phyloP scores from a whole-genome alignment of 371 early-diverging fungal genomes.

The Batkoa obscura region DNA sequence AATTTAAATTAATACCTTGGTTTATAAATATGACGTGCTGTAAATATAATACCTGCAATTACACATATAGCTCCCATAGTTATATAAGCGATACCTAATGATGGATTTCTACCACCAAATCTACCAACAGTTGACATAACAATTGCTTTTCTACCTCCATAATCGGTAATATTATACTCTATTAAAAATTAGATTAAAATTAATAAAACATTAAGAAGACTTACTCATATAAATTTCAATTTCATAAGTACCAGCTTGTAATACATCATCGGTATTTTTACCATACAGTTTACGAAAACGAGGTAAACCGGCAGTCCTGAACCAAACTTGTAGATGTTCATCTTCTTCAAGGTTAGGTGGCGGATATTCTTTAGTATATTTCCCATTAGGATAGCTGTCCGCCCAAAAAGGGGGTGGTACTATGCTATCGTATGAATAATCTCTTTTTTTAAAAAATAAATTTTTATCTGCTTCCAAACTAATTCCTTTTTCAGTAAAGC shows the following conservation, averaged over 20 bases:
- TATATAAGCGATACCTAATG: slow-evolving; percentile 84
- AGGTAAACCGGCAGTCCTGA: slow-evolving; percentile 89
- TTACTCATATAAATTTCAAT: slow-evolving; percentile 22
- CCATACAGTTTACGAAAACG: slow-evolving; percentile 94
- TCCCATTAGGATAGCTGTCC: slow-evolving; percentile 30
- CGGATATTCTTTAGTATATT: slow-evolving; percentile 26
- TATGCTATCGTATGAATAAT: slow-evolving; percentile 24
- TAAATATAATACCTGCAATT: slow-evolving; percentile 63
- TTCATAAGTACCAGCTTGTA: slow-evolving; percentile 40
- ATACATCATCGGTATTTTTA: slow-evolving; percentile 27
- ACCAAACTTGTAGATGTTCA: slow-evolving; percentile 95
- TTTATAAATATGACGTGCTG: slow-evolving; percentile 63
- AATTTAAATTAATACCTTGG: slow-evolving; percentile 42
- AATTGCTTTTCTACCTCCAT: slow-evolving; percentile 80
- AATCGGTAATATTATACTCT: slow-evolving; percentile 36
- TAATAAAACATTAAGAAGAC: slow-evolving; percentile 24
- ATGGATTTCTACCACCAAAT: slow-evolving; percentile 86
- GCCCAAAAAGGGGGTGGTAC: slow-evolving; percentile 67
- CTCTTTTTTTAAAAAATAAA: slow-evolving; percentile 34
- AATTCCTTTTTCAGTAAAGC: slow-evolving; percentile 41
- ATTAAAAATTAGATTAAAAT: slow-evolving; percentile 26
- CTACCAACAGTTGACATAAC: slow-evolving; percentile 79
- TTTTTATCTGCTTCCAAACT: slow-evolving; percentile 76
- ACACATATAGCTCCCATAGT: slow-evolving; percentile 69
- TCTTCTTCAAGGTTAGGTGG: slow-evolving; percentile 36